These are phyloP conservation scores for Ilyonectria destructans DNA, from an alignment of 2,329 filamentous ascomycete species.

Conservation along the genomic window DNA sequence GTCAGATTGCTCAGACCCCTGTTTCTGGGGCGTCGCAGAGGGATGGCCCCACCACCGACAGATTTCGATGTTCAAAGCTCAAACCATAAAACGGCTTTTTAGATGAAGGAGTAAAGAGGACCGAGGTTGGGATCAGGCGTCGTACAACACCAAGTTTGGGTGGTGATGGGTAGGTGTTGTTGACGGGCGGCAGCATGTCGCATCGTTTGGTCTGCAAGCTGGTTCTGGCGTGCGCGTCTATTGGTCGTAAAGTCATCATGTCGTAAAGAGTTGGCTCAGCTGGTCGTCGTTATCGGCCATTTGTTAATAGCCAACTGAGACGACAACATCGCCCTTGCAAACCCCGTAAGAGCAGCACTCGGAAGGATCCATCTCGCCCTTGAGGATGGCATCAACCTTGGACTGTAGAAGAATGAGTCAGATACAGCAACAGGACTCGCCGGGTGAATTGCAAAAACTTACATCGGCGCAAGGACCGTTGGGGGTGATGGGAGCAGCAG, in stretches of 20 bases:
- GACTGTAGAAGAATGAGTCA: slow-evolving; percentile 41
- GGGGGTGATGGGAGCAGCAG: slow-evolving; percentile 52
- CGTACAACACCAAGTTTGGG: not conserved
- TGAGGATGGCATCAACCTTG: slow-evolving; percentile 63
- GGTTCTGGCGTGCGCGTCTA: not conserved
- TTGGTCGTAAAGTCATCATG: slow-evolving; percentile 38
- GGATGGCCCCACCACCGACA: slow-evolving; percentile 23
- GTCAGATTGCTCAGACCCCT: slow-evolving; percentile 9
- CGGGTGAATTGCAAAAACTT: slow-evolving; percentile 26
- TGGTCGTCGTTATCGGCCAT: slow-evolving; percentile 3
- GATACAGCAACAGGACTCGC: not conserved
- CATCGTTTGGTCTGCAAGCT: not conserved
- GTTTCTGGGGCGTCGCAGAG: slow-evolving; percentile 23
- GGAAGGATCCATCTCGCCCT: slow-evolving; percentile 63
- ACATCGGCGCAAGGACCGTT: slow-evolving; percentile 56
- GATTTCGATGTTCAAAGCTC: slow-evolving; percentile 7
- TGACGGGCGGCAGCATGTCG: not conserved
- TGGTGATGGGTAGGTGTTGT: slow-evolving; percentile 1
- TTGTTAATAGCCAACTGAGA: slow-evolving; percentile 59
- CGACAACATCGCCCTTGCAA: slow-evolving; percentile 67
- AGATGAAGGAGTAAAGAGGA: slow-evolving; percentile 8
- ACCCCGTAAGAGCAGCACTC: slow-evolving; percentile 70
- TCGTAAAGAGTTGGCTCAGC: slow-evolving; percentile 37
- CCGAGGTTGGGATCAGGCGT: not conserved
- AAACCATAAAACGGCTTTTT: slow-evolving; percentile 20